Conservation (phyloP, 179 eudicot species). For the Nepenthes alata region DNA sequence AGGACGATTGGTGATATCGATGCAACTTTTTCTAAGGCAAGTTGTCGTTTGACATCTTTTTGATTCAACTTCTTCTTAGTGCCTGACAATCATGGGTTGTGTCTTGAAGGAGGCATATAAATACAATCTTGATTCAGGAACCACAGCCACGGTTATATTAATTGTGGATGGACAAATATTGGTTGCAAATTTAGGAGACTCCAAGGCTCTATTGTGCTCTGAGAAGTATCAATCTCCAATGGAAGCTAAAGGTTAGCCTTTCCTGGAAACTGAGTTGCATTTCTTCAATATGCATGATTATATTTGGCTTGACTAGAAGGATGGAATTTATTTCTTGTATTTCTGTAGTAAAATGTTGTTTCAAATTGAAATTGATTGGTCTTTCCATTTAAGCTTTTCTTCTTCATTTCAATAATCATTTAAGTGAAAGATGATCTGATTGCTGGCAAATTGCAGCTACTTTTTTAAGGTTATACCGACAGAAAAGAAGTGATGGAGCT, state of each 20-base stretch:
- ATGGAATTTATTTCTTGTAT: no score
- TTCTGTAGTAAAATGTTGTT: no score
- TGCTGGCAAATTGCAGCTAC: conserved; percentile 52
- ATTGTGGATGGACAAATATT: conserved; percentile 65
- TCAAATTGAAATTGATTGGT: background rate
- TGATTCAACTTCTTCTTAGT: background rate
- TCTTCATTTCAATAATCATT: background rate
- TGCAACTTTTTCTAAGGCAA: conserved; percentile 58
- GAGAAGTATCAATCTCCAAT: conserved; percentile 57
- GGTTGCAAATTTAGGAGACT: conserved; percentile 94
- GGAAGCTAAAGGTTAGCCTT: conserved; percentile 66
- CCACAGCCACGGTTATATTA: conserved; percentile 81
- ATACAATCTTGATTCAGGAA: conserved; percentile 64
- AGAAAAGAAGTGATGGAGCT: conserved; percentile 42
- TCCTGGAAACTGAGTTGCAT: conserved; percentile 7
- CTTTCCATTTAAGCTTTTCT: background rate
- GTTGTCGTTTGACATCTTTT: conserved; percentile 2
- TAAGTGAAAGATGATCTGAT: background rate
- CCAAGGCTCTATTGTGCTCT: conserved; percentile 88
- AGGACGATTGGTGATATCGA: conserved; percentile 81
- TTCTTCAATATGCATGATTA: background rate
- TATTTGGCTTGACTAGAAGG: background rate
- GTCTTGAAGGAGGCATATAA: conserved; percentile 72
- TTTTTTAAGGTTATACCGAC: conserved; percentile 56
- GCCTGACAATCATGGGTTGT: conserved; percentile 20